Base-by-base conservation (phyloP, 768 basidiomycete genomes). In the Lactifluus piperatus region DNA sequence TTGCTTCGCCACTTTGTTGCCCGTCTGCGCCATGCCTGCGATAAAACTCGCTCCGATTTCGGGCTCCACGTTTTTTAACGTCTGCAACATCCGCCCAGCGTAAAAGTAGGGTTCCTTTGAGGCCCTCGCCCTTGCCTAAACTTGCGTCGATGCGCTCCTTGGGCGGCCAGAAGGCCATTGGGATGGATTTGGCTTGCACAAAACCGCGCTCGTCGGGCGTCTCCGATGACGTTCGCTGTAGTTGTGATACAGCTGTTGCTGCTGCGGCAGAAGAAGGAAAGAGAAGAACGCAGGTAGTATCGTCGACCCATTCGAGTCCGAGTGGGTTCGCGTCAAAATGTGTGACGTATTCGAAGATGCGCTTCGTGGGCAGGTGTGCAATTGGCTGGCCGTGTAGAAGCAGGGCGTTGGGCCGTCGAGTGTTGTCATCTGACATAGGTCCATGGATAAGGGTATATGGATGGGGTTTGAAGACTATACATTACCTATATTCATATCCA, bases 251-350 rank as follows among this genome's bases (percentile, higher is more conserved):
- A 2, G 81, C 84, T 1, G 72, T 64, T 26, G 79, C 77, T 13
- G 88, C 88, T 13, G 75, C 70, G 37, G 72, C 60, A 51, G 77
- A 81, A 39, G 80, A 77, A 30, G 78, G 71, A 68, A 90, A 93
- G 44, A 93, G 85, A 51, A 92, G 74, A 4, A 93, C 79, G 65
- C 88, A 91, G 26, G 86, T 90, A 24, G 75, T 84, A 72, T 93
- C 91, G 69, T 91, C 83, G 20, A 93, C 79, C 91, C 91, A 93
- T 73, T 93, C 91, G 8, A 93, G 73, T 8, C 79, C 90, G 62
- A 89, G 77, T 0, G 90, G 90, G 20, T 79, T 76, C 0, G 83
- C 77, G 48, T 87, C 85, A 66, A 88, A 90, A 64, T 91, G 85
- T 1, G 83, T 86, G 32, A 84, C 84, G 65, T 92, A 93, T 0